Percentiles rank a stretch among this genome's conserved stretches.
Conservation (phyloP, 305 asterid species). For the Rubia peregrina region DNA sequence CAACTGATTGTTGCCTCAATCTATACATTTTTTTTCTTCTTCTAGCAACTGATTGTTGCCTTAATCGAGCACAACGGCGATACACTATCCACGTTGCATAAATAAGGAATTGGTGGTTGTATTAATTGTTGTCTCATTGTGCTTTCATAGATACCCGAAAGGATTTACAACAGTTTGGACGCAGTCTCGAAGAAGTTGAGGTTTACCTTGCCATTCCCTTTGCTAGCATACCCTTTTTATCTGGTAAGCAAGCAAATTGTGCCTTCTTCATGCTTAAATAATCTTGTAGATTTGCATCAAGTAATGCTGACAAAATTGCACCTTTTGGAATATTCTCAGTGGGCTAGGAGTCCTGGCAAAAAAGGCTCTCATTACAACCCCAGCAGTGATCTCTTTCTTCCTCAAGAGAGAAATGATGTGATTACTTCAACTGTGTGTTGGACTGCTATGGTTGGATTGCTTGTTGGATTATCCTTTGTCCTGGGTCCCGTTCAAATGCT, state of each 20-base stretch:
- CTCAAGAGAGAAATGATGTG: slow-evolving; percentile 56
- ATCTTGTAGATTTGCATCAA: background rate
- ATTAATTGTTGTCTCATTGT: background rate
- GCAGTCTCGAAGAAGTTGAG: slow-evolving; percentile 26
- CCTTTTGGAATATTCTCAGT: slow-evolving; percentile 30
- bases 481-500: slow-evolving; percentile 49
- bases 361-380: slow-evolving; percentile 83
- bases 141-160: slow-evolving; percentile 32
- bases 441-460: slow-evolving; percentile 56
- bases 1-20: too few species aligned
- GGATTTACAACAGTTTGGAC: slow-evolving; percentile 31
- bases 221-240: slow-evolving; percentile 51
- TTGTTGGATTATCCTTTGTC: slow-evolving; percentile 43
- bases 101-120: background rate
- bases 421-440: slow-evolving; percentile 72
- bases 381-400: slow-evolving; percentile 49
- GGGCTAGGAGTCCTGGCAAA: slow-evolving; percentile 89
- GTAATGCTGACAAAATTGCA: background rate
- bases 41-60: background rate
- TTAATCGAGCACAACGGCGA: background rate
- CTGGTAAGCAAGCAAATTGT: slow-evolving; percentile 27
- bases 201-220: slow-evolving; percentile 44
- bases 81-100: background rate
- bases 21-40: background rate
- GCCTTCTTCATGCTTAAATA: background rate